These are phyloP conservation scores for Phialophora macrospora DNA, from an alignment of 2,329 filamentous ascomycete species.

Conservation along the genomic window DNA sequence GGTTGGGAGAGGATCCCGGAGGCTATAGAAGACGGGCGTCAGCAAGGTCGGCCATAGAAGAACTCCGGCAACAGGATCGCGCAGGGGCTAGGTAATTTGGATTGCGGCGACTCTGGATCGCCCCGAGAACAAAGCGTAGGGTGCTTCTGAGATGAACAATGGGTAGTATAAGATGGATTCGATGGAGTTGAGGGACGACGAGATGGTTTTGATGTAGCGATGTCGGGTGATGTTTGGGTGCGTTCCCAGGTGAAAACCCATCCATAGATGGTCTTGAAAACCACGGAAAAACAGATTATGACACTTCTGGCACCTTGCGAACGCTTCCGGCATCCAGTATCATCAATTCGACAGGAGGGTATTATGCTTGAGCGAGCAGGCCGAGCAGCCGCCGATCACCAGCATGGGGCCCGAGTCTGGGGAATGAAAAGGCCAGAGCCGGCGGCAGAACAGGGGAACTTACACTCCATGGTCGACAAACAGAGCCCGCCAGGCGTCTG, in stretches of 20 bases:
- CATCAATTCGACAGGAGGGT: constrained; percentile 14
- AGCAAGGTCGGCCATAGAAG: constrained; percentile 36
- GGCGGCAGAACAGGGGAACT: constrained; percentile 19
- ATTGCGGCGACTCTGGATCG: constrained; percentile 31
- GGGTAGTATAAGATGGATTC: constrained; percentile 34
- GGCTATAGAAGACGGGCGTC: constrained; percentile 37
- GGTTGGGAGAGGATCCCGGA: constrained; percentile 32
- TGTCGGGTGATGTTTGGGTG: constrained; percentile 15
- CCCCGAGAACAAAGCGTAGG: constrained; percentile 8
- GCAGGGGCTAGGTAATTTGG: constrained; percentile 20
- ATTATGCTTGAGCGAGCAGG: constrained; percentile 18
- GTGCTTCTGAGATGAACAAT: constrained; percentile 28
- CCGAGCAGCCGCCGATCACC: constrained; percentile 33
- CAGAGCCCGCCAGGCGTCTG: constrained; percentile 30
- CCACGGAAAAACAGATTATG: constrained; percentile 3
- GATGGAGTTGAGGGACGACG: constrained; percentile 33
- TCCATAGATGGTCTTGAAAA: constrained; percentile 11
- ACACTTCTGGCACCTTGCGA: constrained; percentile 7
- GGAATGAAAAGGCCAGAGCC: constrained; percentile 5
- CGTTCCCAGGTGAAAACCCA: constrained; percentile 5
- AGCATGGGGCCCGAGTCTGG: neutral
- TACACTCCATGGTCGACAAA: constrained; percentile 32
- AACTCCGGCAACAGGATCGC: constrained; percentile 16
- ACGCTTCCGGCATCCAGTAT: constrained; percentile 11
- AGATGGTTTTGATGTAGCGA: constrained; percentile 29